Base-by-base conservation (phyloP, 768 basidiomycete genomes). In the Phlebiopsis flavidoalba region DNA sequence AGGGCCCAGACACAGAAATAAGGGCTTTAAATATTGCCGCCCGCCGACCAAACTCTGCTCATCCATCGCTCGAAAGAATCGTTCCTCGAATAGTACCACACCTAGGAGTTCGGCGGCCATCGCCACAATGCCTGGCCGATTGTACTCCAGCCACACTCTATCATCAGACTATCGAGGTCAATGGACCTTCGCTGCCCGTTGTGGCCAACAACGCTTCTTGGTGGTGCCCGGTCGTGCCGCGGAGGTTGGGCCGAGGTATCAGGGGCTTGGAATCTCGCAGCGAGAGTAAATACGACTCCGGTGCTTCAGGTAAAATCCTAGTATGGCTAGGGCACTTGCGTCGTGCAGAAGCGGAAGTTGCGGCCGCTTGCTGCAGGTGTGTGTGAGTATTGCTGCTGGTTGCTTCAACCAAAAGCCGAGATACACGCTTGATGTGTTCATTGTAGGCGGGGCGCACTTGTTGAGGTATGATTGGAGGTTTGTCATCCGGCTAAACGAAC, bases 161-260 rank as follows among this genome's bases (percentile, higher is more conserved):
- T n/a, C 2, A 84, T 64, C 8, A 84, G 61, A 1, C 80, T 73
- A n/a, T 80, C 76, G 10, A 84, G 57, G 1, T n/a, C 75, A 75
- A 62, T 79, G 77, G 8, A 82, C 62, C 14, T n/a, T n/a, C 70
- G 70, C 46, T 74, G 71, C 19, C 69, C 72, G 1, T n/a, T 59
- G 63, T 3, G 76, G 71, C 12, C n/a, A n/a, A 81, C 61, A 8
- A 67, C 64, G 11, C 66, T 65, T 61, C 69, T 73, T 5, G 64
- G 63, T 0, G 69, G 65, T 1, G 62, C 64, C 6, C 66, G n/a
- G n/a, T n/a, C n/a, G n/a, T n/a, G 60, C 73, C 77, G n/a, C n/a
- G n/a, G n/a, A n/a, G 75, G 35, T 59, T 40, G 26, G 66, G 66
- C 37, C 73, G 69, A 17, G 58, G 66, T 19, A 61, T 36, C n/a